Evolutionary conservation across 2,329 filamentous ascomycete genomes (phyloP).

Genomic region (Blumeria hordei): DNA sequence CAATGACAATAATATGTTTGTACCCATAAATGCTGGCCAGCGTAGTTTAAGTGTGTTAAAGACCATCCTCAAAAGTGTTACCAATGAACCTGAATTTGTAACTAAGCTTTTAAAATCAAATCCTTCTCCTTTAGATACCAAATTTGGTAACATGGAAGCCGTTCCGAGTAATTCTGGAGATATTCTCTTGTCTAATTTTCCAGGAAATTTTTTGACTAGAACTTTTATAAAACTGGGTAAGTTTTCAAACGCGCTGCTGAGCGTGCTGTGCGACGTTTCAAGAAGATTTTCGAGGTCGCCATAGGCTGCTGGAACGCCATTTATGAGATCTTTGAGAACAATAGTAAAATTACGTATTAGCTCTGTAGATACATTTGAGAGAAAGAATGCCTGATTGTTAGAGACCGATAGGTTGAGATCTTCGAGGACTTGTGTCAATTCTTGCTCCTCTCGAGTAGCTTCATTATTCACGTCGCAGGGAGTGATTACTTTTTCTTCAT

Average conservation of each 20-base stretch:
- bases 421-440: conserved; percentile 59
- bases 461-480: background rate
- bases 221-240: conserved; percentile 65
- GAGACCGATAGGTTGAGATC: conserved; percentile 60
- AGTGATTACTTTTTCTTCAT: background rate
- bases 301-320: conserved; percentile 83
- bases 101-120: conserved; percentile 50
- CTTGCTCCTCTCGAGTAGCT: conserved; percentile 30
- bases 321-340: conserved; percentile 76
- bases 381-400: conserved; percentile 66
- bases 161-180: conserved; percentile 65
- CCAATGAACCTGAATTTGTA: conserved; percentile 67
- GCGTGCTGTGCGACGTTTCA: conserved; percentile 34
- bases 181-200: conserved; percentile 51
- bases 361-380: conserved; percentile 64
- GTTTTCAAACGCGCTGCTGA: conserved; percentile 34
- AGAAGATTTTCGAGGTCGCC: conserved; percentile 49
- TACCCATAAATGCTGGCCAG: conserved; percentile 77
- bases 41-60: conserved; percentile 66
- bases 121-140: conserved; percentile 19
- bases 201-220: conserved; percentile 61
- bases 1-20: conserved; percentile 76
- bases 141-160: conserved; percentile 42
- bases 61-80: conserved; percentile 68
- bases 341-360: conserved; percentile 67